Evolutionary conservation across 176 grass and related monocot species (phyloP).

Genomic region (Oryza nivara): DNA sequence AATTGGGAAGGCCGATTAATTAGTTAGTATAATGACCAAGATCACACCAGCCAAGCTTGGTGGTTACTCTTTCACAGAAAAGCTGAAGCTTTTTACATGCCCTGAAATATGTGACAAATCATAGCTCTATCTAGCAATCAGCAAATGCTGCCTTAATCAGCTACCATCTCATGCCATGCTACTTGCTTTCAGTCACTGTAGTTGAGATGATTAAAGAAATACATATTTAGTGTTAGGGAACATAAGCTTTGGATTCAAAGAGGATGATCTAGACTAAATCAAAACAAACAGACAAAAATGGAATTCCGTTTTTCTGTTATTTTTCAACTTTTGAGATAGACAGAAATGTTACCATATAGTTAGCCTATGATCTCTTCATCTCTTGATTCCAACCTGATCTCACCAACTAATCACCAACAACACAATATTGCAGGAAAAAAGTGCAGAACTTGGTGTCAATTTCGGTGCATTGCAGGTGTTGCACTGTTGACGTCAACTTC

Average conservation of each 20-base stretch:
- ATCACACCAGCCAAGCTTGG: constrained; percentile 38
- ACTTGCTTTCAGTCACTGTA: constrained; percentile 25
- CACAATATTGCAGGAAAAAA: background rate
- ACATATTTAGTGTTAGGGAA: background rate
- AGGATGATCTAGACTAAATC: background rate
- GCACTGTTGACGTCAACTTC: background rate
- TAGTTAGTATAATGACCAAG: constrained; percentile 48
- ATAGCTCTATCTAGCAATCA: constrained; percentile 12
- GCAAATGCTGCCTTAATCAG: constrained; percentile 10
- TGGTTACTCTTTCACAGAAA: constrained; percentile 37
- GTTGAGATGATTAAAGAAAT: background rate
- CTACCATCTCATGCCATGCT: constrained; percentile 2
- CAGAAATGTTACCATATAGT: background rate
- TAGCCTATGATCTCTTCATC: background rate
- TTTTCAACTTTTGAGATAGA: too few relatives aligned
- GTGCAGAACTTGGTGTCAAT: background rate
- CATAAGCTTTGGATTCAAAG: constrained; percentile 8
- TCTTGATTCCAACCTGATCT: constrained; percentile 6
- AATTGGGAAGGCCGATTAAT: constrained; percentile 43
- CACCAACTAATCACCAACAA: background rate
- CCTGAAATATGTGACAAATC: constrained; percentile 35
- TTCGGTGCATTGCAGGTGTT: background rate
- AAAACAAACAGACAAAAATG: background rate
- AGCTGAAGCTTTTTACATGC: constrained; percentile 25
- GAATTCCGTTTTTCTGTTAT: too few relatives aligned